Conservation (phyloP, 768 basidiomycete species). For the Boletus rufocinnamomeus region DNA sequence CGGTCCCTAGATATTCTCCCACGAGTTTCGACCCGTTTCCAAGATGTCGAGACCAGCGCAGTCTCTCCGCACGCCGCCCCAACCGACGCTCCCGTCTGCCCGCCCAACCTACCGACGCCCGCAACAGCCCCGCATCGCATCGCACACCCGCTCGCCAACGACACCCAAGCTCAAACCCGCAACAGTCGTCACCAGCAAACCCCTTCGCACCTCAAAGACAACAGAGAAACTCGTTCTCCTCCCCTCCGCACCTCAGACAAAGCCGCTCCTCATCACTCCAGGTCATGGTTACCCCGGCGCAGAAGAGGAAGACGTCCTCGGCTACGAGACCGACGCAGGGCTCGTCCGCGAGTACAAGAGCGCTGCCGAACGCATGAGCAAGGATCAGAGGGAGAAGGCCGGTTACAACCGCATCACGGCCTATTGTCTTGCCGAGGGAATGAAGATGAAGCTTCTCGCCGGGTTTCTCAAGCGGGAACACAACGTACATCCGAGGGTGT, state of each 20-base stretch:
- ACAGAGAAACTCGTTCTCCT: constrained; percentile 89
- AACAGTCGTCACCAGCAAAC: constrained; percentile 41
- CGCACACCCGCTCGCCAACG: constrained; percentile 18
- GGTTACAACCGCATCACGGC: constrained; percentile 84
- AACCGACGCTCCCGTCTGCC: constrained; percentile 26
- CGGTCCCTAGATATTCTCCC: not conserved
- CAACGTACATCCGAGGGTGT: constrained; percentile 82
- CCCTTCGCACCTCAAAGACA: constrained; percentile 85
- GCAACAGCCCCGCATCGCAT: constrained; percentile 22
- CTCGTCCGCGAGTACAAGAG: constrained; percentile 75
- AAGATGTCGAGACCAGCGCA: constrained; percentile 15
- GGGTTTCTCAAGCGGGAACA: constrained; percentile 92
- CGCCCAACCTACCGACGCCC: constrained; percentile 28
- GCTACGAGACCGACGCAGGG: constrained; percentile 66
- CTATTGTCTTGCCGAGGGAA: constrained; percentile 84
- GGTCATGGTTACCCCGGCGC: constrained; percentile 17
- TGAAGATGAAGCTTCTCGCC: constrained; percentile 81
- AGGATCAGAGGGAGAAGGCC: constrained; percentile 77
- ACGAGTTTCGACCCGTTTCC: not conserved
- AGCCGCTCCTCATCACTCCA: constrained; percentile 48
- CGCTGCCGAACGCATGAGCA: constrained; percentile 86
- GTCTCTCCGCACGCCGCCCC: constrained; percentile 19
- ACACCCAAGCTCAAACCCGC: constrained; percentile 20
- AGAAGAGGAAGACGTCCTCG: constrained; percentile 51
- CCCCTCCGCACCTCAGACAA: constrained; percentile 88